Evolutionary conservation across 345 rosid genomes (phyloP).

Genomic region (Draba incana): DNA sequence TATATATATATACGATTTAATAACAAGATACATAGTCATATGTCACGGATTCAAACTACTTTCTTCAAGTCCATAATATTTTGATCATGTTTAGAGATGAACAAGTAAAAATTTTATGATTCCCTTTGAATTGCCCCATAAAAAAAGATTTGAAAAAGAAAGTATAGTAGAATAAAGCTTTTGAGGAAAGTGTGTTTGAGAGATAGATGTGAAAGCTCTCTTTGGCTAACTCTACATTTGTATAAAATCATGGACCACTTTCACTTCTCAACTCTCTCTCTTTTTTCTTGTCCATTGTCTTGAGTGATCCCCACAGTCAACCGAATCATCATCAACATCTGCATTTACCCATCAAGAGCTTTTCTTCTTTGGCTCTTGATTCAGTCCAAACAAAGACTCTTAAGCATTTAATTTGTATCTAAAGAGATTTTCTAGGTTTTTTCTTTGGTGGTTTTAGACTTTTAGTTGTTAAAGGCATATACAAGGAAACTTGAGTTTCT

Average conservation of each 20-base stretch:
- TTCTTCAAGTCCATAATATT: constrained; percentile 8
- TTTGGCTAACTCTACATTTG: constrained; percentile 41
- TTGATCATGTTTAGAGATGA: constrained; percentile 20
- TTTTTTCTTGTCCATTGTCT: constrained; percentile 44
- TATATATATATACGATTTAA: too few relatives aligned
- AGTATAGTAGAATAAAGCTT: constrained; percentile 47
- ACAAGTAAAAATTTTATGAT: constrained; percentile 30
- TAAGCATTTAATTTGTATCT: constrained; percentile 31
- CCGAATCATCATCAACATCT: constrained; percentile 44
- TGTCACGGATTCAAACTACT: neutral
- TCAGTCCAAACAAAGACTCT: constrained; percentile 17
- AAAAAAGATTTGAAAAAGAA: constrained; percentile 29
- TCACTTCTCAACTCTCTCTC: constrained; percentile 43
- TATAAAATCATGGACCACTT: constrained; percentile 38
- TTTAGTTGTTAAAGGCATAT: constrained; percentile 11
- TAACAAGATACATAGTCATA: constrained; percentile 22
- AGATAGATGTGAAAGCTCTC: constrained; percentile 38
- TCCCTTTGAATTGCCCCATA: constrained; percentile 25
- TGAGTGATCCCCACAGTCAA: constrained; percentile 46
- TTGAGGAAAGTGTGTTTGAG: constrained; percentile 40
- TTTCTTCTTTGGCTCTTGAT: constrained; percentile 35
- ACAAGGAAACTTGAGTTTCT: too few relatives aligned
- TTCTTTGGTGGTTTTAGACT: neutral
- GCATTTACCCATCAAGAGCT: constrained; percentile 36
- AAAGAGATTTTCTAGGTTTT: neutral